These are phyloP conservation scores for Sphagnurus paluster DNA, from an alignment of 1,284 basidiomycete species.

Conservation along the genomic window DNA sequence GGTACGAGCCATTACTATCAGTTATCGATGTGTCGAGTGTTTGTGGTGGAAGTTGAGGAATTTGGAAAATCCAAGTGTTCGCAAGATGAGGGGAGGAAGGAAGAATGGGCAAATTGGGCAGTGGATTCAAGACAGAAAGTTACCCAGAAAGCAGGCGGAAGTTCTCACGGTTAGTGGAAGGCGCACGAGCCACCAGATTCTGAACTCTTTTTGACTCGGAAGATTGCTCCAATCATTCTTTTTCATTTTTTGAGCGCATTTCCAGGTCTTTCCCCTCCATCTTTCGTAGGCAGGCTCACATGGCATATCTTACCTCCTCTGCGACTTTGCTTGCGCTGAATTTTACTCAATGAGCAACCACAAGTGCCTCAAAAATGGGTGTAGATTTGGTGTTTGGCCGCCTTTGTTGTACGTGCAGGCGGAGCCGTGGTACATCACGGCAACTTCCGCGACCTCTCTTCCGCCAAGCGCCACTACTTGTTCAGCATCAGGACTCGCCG, in stretches of 20 bases:
- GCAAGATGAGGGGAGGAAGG: constrained; percentile 43
- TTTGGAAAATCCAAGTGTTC: constrained; percentile 30
- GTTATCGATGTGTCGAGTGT: constrained; percentile 14
- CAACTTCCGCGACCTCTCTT: constrained; percentile 13
- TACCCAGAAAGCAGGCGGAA: constrained; percentile 32
- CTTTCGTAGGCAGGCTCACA: constrained; percentile 19
- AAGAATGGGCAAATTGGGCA: constrained; percentile 29
- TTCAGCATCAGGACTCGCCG: too few species aligned
- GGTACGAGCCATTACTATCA: constrained; percentile 65
- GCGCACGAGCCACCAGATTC: constrained; percentile 47
- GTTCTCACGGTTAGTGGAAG: constrained; percentile 39
- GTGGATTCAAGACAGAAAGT: constrained; percentile 30
- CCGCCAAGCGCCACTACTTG: too few species aligned
- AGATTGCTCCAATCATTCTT: constrained; percentile 36
- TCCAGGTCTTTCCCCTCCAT: constrained; percentile 15
- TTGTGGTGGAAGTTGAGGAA: constrained; percentile 27
- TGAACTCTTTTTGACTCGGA: constrained; percentile 44
- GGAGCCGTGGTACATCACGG: constrained; percentile 11
- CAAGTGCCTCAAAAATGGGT: constrained; percentile 19
- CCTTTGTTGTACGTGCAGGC: constrained; percentile 13
- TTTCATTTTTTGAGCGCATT: constrained; percentile 26
- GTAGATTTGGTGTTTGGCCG: constrained; percentile 20
- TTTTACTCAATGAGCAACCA: constrained; percentile 14
- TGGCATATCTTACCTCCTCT: not conserved
- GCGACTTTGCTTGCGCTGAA: constrained; percentile 16